Evolutionary conservation across 139 green algal genomes (phyloP).

Genomic region (Coccomyxa sp.): DNA sequence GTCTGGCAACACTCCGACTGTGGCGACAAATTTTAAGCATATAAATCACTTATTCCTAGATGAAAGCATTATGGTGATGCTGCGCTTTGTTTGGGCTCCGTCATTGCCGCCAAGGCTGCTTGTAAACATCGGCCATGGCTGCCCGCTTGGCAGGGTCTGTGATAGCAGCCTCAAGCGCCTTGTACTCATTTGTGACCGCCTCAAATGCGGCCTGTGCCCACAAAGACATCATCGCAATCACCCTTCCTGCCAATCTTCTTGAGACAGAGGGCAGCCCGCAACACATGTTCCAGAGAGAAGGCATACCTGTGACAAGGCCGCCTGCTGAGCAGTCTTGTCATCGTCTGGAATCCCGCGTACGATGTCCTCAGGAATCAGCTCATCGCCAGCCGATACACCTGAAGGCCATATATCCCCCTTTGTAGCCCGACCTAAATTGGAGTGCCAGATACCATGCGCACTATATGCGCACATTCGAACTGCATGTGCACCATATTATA

Average conservation of each 20-base stretch:
- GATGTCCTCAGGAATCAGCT: constrained; percentile 62
- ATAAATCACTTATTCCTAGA: too few relatives aligned
- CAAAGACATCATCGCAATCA: too few relatives aligned
- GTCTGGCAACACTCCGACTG: too few relatives aligned
- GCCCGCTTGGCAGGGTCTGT: constrained; percentile 35
- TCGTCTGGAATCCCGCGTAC: constrained; percentile 45
- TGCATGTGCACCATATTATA: not conserved
- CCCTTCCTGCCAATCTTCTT: too few relatives aligned
- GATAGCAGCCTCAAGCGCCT: constrained; percentile 55
- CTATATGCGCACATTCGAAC: not conserved
- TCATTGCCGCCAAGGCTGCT: constrained; percentile 40
- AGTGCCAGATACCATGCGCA: not conserved
- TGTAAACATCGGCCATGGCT: constrained; percentile 14
- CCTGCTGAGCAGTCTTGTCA: constrained; percentile 28
- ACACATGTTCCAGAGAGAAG: too few relatives aligned
- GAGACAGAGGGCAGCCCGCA: too few relatives aligned
- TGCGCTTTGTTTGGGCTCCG: too few relatives aligned
- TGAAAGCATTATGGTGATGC: too few relatives aligned
- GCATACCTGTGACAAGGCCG: constrained; percentile 20
- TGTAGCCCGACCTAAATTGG: not conserved
- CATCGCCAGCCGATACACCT: constrained; percentile 64
- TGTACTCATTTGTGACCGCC: constrained; percentile 49
- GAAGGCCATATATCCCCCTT: constrained; percentile 19
- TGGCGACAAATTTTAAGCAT: too few relatives aligned
- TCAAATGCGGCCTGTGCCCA: constrained; percentile 30